Evolutionary conservation across 2,329 filamentous ascomycete species (phyloP).

Genomic region (Alternaria incomplexa): DNA sequence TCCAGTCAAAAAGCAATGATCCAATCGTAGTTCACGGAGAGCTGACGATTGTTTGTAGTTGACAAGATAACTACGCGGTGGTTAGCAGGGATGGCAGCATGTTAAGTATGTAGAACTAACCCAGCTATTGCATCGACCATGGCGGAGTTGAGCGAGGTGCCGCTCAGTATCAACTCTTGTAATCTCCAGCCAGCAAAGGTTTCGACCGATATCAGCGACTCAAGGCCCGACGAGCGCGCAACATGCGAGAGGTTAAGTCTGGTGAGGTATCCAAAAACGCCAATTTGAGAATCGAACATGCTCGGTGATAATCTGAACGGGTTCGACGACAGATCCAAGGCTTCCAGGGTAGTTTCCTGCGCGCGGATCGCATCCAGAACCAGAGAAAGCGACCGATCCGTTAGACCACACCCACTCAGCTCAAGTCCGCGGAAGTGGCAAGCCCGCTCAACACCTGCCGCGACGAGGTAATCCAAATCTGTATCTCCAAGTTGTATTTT

Average conservation of each 20-base stretch:
- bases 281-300: conserved; percentile 70
- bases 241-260: conserved; percentile 71
- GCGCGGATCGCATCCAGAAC: conserved; percentile 68
- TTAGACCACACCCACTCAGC: conserved; percentile 67
- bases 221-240: conserved; percentile 66
- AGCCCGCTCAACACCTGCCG: conserved; percentile 68
- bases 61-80: conserved; percentile 61
- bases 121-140: conserved; percentile 68
- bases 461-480: conserved; percentile 71
- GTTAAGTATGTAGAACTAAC: conserved; percentile 17
- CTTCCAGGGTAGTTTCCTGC: conserved; percentile 71
- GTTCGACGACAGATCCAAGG: conserved; percentile 70
- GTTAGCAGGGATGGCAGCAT: conserved; percentile 39
- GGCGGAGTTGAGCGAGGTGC: conserved; percentile 65
- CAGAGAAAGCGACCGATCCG: conserved; percentile 64
- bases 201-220: conserved; percentile 69
- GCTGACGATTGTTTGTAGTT: conserved; percentile 64
- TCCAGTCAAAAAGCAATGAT: conserved; percentile 71
- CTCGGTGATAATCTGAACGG: conserved; percentile 68
- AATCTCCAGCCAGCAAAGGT: conserved; percentile 71
- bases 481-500: conserved; percentile 73
- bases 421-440: conserved; percentile 73
- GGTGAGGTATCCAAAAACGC: conserved; percentile 69
- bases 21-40: conserved; percentile 67
- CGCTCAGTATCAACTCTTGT: conserved; percentile 69